These are phyloP conservation scores for Xylaria sp. DNA, from an alignment of 2,329 filamentous ascomycete species.

Conservation along the genomic window DNA sequence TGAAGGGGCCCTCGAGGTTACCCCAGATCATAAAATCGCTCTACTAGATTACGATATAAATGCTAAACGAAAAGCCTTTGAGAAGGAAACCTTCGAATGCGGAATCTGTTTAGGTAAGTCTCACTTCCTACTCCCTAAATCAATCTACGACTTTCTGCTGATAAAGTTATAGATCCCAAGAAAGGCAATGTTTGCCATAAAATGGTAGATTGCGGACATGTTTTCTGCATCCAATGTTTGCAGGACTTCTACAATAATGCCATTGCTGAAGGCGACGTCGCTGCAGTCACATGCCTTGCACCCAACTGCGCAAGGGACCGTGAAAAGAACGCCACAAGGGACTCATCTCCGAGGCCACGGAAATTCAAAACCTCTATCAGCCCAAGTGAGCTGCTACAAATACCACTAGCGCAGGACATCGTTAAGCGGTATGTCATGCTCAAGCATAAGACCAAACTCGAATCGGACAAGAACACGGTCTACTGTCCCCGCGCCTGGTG, in stretches of 20 bases:
- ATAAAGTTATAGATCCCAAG: conserved; percentile 74
- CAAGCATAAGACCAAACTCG: conserved; percentile 92
- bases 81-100: conserved; percentile 87
- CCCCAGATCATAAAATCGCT: conserved; percentile 71
- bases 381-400: conserved; percentile 85
- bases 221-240: conserved; percentile 90
- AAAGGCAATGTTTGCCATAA: conserved; percentile 85
- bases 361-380: conserved; percentile 77
- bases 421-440: conserved; percentile 89
- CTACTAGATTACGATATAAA: conserved; percentile 83
- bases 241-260: conserved; percentile 90
- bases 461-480: conserved; percentile 89
- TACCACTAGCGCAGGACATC: conserved; percentile 74
- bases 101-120: conserved; percentile 79
- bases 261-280: conserved; percentile 85
- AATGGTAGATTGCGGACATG: conserved; percentile 85
- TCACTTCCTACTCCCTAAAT: not conserved
- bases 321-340: conserved; percentile 48
- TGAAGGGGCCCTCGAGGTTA: conserved; percentile 62
- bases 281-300: conserved; percentile 80
- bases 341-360: conserved; percentile 56
- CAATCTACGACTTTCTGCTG: conserved; percentile 33
- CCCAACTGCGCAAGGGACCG: conserved; percentile 80
- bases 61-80: conserved; percentile 79
- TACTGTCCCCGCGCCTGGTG: conserved; percentile 96